Conservation (phyloP, 805 yeast genomes). For the Kluyveromyces lactis region DNA sequence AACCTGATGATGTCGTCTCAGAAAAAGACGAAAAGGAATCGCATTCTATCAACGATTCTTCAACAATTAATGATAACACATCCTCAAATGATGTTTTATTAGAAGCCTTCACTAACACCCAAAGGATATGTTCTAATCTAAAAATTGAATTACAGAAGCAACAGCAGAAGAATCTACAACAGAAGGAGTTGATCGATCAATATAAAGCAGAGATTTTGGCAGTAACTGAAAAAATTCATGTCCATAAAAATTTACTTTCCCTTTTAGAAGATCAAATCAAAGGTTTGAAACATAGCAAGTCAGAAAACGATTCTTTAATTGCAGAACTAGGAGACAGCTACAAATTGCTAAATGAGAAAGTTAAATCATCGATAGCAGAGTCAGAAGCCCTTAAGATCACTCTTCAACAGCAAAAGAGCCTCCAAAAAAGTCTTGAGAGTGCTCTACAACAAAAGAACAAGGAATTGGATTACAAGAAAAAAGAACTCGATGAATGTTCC, state of each 20-base stretch:
- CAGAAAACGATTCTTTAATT: conserved; percentile 15
- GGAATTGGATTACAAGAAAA: conserved; percentile 30
- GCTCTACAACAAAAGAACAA: conserved; percentile 21
- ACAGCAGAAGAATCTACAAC: conserved; percentile 20
- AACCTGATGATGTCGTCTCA: neutral
- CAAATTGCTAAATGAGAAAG: conserved; percentile 10
- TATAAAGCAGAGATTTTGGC: conserved; percentile 19
- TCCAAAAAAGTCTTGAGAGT: conserved; percentile 14
- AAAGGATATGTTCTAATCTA: conserved; percentile 28
- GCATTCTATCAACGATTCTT: neutral
- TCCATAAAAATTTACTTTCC: conserved; percentile 16
- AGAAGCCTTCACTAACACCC: conserved; percentile 34
- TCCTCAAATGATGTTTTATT: conserved; percentile 31
- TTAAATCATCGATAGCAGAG: conserved; percentile 18
- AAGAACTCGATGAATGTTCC: conserved; percentile 35
- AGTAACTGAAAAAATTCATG: conserved; percentile 16
- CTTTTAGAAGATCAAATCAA: conserved; percentile 17
- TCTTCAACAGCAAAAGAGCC: conserved; percentile 20
- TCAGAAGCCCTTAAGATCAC: conserved; percentile 15
- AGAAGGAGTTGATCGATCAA: conserved; percentile 17
- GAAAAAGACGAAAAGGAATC: neutral
- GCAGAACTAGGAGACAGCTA: too few species aligned
- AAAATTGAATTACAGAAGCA: conserved; percentile 27
- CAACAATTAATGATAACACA: conserved; percentile 7
- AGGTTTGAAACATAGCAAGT: conserved; percentile 19